phyloP scores from a whole-genome alignment of 345 rosid genomes.

The Populus nigra region DNA sequence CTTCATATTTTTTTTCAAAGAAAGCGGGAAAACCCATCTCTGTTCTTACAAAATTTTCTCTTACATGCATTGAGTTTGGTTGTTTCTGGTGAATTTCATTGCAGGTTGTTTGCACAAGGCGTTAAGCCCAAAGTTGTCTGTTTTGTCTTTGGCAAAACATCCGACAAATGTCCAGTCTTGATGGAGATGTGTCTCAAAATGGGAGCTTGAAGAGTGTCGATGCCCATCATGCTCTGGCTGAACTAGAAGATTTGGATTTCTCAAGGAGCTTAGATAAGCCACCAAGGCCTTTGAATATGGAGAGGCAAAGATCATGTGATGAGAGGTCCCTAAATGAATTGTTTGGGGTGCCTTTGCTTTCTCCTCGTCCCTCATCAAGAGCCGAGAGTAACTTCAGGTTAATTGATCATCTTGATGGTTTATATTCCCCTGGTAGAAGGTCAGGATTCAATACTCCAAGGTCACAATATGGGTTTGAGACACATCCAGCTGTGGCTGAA shows the following conservation, averaged over 20 bases:
- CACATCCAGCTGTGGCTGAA: constrained; percentile 69
- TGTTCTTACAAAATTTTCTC: neutral
- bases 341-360: constrained; percentile 44
- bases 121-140: neutral
- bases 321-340: constrained; percentile 58
- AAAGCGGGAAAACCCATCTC: neutral
- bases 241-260: constrained; percentile 57
- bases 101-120: constrained; percentile 18
- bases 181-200: constrained; percentile 35
- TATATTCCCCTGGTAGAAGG: constrained; percentile 54
- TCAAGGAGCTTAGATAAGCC: constrained; percentile 68
- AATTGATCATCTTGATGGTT: constrained; percentile 38
- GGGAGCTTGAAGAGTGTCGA: constrained; percentile 39
- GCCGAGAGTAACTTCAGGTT: constrained; percentile 30
- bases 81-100: constrained; percentile 9
- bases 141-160: neutral
- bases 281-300: constrained; percentile 68
- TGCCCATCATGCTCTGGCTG: constrained; percentile 26
- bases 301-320: constrained; percentile 71
- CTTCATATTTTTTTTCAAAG: neutral
- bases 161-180: constrained; percentile 37
- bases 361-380: constrained; percentile 19
- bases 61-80: constrained; percentile 6
- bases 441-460: constrained; percentile 68
- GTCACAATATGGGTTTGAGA: constrained; percentile 42